Percentiles rank a stretch among this genome's conserved stretches.
phyloP scores from a whole-genome alignment of 176 grass and related monocot species.

The Puya raimondii region DNA sequence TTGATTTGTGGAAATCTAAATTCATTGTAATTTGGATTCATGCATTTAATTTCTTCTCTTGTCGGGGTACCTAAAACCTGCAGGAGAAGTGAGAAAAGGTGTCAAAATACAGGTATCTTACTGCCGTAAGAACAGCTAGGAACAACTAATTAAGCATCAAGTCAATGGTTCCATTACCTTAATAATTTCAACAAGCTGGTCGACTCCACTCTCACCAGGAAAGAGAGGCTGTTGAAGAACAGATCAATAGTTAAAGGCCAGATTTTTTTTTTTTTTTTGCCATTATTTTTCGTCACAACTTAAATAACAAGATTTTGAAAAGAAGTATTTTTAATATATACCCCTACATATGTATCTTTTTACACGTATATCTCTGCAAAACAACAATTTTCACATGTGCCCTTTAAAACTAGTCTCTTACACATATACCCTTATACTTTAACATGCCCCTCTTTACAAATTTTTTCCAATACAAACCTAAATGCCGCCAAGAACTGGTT shows the following conservation, averaged over 20 bases:
- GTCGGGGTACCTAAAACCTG: constrained; percentile 72
- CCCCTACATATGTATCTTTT: too few species aligned
- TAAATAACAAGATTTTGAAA: too few species aligned
- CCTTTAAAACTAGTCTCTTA: too few species aligned
- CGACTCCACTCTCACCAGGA: constrained; percentile 77
- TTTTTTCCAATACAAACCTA: not conserved
- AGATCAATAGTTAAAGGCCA: not conserved
- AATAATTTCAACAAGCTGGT: constrained; percentile 82
- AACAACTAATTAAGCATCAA: not conserved
- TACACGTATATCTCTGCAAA: too few species aligned
- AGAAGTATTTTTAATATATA: too few species aligned
- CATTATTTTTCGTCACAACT: too few species aligned
- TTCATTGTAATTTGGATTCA: constrained; percentile 77
- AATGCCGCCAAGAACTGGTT: too few species aligned
- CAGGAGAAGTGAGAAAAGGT: not conserved
- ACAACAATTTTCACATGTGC: too few species aligned
- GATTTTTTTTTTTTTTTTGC: not conserved
- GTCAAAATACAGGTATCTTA: not conserved
- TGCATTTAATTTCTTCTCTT: constrained; percentile 86
- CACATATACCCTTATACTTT: too few species aligned
- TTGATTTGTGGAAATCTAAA: constrained; percentile 81
- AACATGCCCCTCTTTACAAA: not conserved
- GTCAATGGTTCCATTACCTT: constrained; percentile 32
- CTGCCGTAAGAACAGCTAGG: not conserved
- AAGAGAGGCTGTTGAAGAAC: constrained; percentile 51